Percentiles rank a stretch among this genome's conserved stretches.
Evolutionary conservation across 176 grass and related monocot genomes (phyloP).

Genomic region (Microstegium vimineum): DNA sequence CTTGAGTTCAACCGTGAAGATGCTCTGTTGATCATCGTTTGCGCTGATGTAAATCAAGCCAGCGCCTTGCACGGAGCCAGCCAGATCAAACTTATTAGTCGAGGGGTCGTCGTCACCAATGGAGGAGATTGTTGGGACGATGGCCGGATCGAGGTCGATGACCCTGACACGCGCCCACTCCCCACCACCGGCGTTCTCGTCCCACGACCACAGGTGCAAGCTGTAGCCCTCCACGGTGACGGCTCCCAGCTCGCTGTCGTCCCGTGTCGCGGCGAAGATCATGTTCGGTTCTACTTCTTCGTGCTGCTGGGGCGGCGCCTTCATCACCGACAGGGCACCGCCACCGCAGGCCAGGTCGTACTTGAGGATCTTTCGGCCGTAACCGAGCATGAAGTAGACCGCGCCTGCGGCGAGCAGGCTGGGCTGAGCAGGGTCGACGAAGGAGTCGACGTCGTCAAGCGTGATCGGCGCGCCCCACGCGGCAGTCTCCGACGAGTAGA

Average conservation of each 20-base stretch:
- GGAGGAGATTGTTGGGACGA: neutral
- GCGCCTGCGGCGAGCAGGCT: neutral
- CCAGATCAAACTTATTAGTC: neutral
- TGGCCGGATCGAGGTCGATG: neutral
- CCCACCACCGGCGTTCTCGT: rapidly evolving
- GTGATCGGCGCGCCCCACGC: neutral
- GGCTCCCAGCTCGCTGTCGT: neutral
- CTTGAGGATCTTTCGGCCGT: neutral
- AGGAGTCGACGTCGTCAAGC: too few relatives aligned
- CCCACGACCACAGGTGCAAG: neutral
- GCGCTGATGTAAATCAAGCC: too few relatives aligned
- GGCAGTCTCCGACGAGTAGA: neutral
- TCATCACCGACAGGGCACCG: neutral
- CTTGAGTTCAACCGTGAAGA: neutral
- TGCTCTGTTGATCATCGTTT: too few relatives aligned
- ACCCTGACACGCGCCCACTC: neutral
- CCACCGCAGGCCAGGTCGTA: too few relatives aligned
- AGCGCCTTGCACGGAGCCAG: neutral
- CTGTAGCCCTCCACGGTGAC: neutral
- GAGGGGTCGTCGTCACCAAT: neutral
- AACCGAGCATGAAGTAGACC: neutral
- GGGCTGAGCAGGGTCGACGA: neutral
- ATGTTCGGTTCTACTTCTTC: too few relatives aligned
- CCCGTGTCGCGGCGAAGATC: neutral
- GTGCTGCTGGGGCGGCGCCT: too few relatives aligned